A percentile compares a stretch with the other conserved stretches of the same genome.
These are phyloP conservation scores for Clonostachys rosea DNA, from an alignment of 2,329 filamentous ascomycete species.

Conservation along the genomic window DNA sequence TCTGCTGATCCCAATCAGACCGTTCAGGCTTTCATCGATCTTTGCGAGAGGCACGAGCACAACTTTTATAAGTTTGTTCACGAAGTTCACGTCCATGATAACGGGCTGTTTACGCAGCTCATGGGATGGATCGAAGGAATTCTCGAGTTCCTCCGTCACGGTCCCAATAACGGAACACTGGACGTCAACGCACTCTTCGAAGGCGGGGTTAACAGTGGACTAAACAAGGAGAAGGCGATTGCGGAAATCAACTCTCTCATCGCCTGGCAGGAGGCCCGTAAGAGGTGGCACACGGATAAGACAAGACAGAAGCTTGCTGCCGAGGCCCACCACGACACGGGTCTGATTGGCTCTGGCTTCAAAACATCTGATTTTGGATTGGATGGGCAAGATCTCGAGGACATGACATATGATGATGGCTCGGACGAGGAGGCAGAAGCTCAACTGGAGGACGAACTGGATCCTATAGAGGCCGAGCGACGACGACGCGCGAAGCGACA, in stretches of 20 bases:
- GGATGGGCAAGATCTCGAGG: constrained; percentile 79
- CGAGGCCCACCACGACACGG: constrained; percentile 49
- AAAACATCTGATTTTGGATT: constrained; percentile 84
- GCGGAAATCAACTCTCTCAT: constrained; percentile 82
- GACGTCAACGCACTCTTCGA: constrained; percentile 94
- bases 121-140: constrained; percentile 98
- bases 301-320: constrained; percentile 98
- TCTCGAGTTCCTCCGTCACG: constrained; percentile 84
- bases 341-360: constrained; percentile 58
- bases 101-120: constrained; percentile 89
- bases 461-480: constrained; percentile 85
- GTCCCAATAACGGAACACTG: constrained; percentile 78
- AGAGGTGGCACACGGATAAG: constrained; percentile 98
- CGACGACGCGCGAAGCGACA: constrained; percentile 71
- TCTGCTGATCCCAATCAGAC: constrained; percentile 97
- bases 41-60: constrained; percentile 90
- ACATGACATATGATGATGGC: constrained; percentile 76
- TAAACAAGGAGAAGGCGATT: constrained; percentile 71
- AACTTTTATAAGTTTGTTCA: constrained; percentile 99
- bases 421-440: constrained; percentile 58
- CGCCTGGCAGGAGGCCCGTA: constrained; percentile 88
- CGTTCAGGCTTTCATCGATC: constrained; percentile 94
- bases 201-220: constrained; percentile 64
- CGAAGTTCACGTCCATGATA: constrained; percentile 94
- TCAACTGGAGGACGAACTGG: constrained; percentile 72